Evolutionary conservation across 768 basidiomycete genomes (phyloP), one percentile per base, ranked within the genome.

Genomic region (Trametes maxima): DNA sequence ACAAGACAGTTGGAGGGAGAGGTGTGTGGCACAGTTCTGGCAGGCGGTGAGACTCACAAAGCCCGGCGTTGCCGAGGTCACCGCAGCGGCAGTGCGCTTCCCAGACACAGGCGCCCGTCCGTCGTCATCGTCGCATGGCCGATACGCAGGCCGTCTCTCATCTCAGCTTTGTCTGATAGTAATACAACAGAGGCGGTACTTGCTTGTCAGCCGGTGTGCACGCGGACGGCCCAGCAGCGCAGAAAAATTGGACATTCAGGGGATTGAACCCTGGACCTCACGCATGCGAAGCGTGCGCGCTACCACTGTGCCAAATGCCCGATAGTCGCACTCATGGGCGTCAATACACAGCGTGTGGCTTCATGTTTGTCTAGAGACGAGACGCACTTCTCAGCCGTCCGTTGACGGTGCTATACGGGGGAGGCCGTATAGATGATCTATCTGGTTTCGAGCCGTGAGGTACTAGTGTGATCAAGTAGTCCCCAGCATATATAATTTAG

Each of bases 241-340:
- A 24, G 13, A 19, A 46, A 22, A 28, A 45, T 36, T 73, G 72
- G 72, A 73, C 72, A 67, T 40, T 72, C 51, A 65, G 72, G 65
- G 68, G 65, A 66, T 73, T 70, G 72, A 73, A 73, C 68, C 65
- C 72, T 65, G 54, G 71, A 73, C 72, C 72, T 73, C 70, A 72
- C 67, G 72, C 72, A 68, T 72, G 72, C 72, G 68, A 73, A 73
- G 72, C 72, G 68, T 71, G 70, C 72, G 72, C 72, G 72, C 72
- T 73, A 73, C 72, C 72, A 73, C 72, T 73, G 72, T 72, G 72
- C 72, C 70, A 73, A 72, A 46, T 68, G 71, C 72, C 72, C 71
- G 19, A 37, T 54, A 16, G 22, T 36, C 17, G 36, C n/a, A 11
- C 4, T n/a, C 40, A 3, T 42, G 25, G n/a, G 28, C 8, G 28